Conservation (phyloP, 2,329 filamentous ascomycete species). For the Stemphylium beticola region DNA sequence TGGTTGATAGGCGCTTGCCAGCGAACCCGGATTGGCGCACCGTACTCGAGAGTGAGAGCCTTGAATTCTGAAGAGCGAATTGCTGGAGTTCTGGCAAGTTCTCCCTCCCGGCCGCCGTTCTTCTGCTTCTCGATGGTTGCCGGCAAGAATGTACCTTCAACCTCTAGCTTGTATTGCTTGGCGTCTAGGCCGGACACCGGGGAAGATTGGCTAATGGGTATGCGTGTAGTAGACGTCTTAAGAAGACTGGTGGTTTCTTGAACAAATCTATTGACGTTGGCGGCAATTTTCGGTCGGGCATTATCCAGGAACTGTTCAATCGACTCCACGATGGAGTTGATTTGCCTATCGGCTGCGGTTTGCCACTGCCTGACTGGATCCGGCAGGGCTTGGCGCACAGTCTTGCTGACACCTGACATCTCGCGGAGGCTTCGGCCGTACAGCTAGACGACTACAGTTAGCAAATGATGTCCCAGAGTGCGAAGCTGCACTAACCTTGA, state of each 20-base stretch:
- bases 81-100: constrained; percentile 70
- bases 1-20: constrained; percentile 91
- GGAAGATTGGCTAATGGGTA: constrained; percentile 80
- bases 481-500: constrained; percentile 5
- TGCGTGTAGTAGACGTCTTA: constrained; percentile 84
- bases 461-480: not conserved
- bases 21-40: constrained; percentile 83
- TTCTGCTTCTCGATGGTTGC: constrained; percentile 62
- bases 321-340: constrained; percentile 85
- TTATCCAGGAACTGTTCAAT: constrained; percentile 89
- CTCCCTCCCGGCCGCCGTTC: constrained; percentile 75
- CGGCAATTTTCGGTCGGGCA: constrained; percentile 82
- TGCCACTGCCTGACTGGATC: constrained; percentile 82
- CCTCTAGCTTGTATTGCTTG: constrained; percentile 77
- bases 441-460: constrained; percentile 51
- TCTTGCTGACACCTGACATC: constrained; percentile 91
- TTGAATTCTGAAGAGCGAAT: constrained; percentile 67
- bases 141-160: constrained; percentile 67
- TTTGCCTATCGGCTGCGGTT: constrained; percentile 82
- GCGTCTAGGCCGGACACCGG: constrained; percentile 81
- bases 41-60: constrained; percentile 84
- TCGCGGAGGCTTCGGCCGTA: constrained; percentile 84
- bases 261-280: constrained; percentile 84
- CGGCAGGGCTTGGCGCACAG: constrained; percentile 84
- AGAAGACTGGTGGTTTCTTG: constrained; percentile 87